A percentile compares a stretch with the other conserved stretches of the same genome.
These are phyloP conservation scores for Lecanicillium sp. DNA, from an alignment of 2,329 filamentous ascomycete species.

Conservation along the genomic window DNA sequence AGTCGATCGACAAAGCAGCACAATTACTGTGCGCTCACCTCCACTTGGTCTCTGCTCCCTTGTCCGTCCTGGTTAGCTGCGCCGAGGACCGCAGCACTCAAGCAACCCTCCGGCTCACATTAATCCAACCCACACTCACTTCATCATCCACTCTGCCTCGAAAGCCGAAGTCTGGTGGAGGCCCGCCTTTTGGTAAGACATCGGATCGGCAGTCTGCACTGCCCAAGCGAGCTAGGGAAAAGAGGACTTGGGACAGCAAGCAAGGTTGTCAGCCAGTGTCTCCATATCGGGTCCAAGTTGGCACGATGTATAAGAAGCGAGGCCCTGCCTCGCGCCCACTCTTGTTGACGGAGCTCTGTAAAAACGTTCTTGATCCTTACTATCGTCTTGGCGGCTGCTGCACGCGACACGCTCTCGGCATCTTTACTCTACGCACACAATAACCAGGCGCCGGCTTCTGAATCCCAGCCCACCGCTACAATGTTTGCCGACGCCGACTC, in stretches of 20 bases:
- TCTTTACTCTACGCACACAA: too few relatives aligned
- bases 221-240: constrained; percentile 7
- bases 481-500: background rate
- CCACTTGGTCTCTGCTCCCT: constrained; percentile 4
- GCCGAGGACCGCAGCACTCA: constrained; percentile 10
- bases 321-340: background rate
- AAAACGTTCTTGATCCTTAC: background rate
- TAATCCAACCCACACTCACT: background rate
- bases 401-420: background rate
- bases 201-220: constrained; percentile 10
- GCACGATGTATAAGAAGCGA: constrained; percentile 7
- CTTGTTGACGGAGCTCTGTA: background rate
- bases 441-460: too few relatives aligned
- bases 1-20: constrained; percentile 3
- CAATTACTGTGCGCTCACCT: background rate
- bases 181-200: constrained; percentile 11
- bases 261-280: too few relatives aligned
- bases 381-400: background rate
- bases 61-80: background rate
- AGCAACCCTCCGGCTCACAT: constrained; percentile 2
- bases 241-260: background rate
- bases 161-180: background rate
- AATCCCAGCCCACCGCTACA: too few relatives aligned
- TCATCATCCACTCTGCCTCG: constrained; percentile 4
- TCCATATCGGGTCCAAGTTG: too few relatives aligned